Evolutionary conservation across 1,139 yeast genomes (phyloP), one percentile per base, ranked within the genome.

Genomic region (Diutina pseudorugosa): DNA sequence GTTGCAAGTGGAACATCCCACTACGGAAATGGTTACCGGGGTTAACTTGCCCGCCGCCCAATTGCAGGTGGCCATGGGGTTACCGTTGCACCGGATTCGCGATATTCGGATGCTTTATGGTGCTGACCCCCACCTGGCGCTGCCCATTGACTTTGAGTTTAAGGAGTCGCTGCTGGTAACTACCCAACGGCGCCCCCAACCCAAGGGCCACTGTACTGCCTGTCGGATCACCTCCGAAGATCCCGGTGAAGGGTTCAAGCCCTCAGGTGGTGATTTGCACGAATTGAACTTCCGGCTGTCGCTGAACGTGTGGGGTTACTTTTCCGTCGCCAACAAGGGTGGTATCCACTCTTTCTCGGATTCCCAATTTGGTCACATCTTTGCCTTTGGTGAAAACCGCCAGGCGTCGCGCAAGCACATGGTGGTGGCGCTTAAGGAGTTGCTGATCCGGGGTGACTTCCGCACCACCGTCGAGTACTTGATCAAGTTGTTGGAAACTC

Each of bases 171-270:
- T 76, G 98, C 50, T 21, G 44, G 21, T 19, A 36, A 36, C 42
- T 20, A 79, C 85, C 54, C 98, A 93, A 73, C 83, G 98, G 70
- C 82, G 82, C 61, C 98, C 41, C 14, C 80, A 79, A 59, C 98
- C 98, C 61, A 89, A 89, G 74, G 98, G 98, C 58, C 98, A 93
- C 70, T 88, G 96, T 68, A 93, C 98, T 52, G 98, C 98, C 52
- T 91, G 98, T 74, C 91, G 98, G 76, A 93, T 93, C 68, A 93
- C 98, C 36, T 88, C 96, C 8, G 98, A 93, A 72, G 98, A 93
- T 71, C 98, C 98, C 44, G 95, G 96, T 67, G 98, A 91, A 73
- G 98, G 98, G 51, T 93, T 93, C 78, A 93, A 93, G 70, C 98
- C 98, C 55, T 88, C 96, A 51, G 95, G 96, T 65, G 98, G 98